These are phyloP conservation scores for Gonium pectorale DNA, from an alignment of 139 green algal species.

Conservation along the genomic window DNA sequence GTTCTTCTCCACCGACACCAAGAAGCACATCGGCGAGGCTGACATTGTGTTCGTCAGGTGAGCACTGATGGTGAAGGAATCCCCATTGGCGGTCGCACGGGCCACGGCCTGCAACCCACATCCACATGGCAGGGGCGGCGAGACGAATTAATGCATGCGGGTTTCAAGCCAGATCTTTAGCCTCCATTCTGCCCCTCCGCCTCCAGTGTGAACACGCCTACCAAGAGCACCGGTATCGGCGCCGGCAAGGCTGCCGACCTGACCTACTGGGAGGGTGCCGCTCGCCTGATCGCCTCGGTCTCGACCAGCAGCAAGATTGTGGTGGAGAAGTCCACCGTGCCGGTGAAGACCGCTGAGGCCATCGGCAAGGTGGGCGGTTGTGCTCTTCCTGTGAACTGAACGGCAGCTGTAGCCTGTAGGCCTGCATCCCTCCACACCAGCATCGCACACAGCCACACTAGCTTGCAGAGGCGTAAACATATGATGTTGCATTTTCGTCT, in stretches of 20 bases:
- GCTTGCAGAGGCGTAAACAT: no score
- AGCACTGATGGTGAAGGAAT: no score
- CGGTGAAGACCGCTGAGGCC: conserved; percentile 99
- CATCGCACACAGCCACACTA: no score
- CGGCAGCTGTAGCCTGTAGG: no score
- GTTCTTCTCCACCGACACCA: conserved; percentile 97
- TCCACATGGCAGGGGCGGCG: no score
- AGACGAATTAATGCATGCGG: no score
- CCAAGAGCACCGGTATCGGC: conserved; percentile 96
- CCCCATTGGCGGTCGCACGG: no score
- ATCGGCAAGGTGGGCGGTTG: conserved; percentile 88
- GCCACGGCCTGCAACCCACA: no score
- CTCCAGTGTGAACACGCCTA: conserved; percentile 97
- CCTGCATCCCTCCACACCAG: no score
- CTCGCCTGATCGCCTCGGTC: conserved; percentile 91
- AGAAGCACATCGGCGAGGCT: conserved; percentile 93
- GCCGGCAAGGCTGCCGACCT: conserved; percentile 97
- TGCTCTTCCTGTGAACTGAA: no score
- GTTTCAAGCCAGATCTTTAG: no score
- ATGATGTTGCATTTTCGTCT: neutral
- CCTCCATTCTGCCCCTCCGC: no score
- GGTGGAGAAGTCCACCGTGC: conserved; percentile 99
- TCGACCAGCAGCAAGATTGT: conserved; percentile 95
- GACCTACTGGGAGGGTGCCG: conserved; percentile 99
- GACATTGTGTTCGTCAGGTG: conserved; percentile 98